Base-by-base conservation (phyloP, 257 asterid genomes). In the Paraleonurus japonicus region DNA sequence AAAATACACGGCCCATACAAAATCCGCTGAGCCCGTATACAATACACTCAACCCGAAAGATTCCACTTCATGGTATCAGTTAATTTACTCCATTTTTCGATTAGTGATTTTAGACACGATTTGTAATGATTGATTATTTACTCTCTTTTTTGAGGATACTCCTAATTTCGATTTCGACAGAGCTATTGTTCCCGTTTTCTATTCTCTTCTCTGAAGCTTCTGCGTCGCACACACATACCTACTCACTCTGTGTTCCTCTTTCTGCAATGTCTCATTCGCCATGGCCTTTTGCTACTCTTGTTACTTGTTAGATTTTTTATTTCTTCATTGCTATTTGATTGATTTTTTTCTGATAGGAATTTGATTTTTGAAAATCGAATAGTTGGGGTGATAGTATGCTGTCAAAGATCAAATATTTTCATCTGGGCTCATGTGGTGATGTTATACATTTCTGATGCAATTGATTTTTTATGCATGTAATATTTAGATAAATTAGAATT, bases 341-440 rank as follows among this genome's bases (percentile, higher is more conserved):
- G 45, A 47, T 65, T 72, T 33, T 4, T 19, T 45, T 54, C 65
- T 33, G 39, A 4, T 15, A 19, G 5, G 3, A 43, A 50, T 23
- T 60, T 6, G 58, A 59, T 12, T 45, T 59, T 32, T 16, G 23
- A 61, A n/a, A 73, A 75, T 45, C 75, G 5, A 71, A 75, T 65
- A 59, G 58, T 69, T 69, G 7, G 39, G 75, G 61, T 28, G 65
- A 82, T 71, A 79, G 75, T 74, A 88, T 90, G 90, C 82, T 66
- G 88, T 71, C 78, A 50, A 78, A 79, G 80, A 66, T 78, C 76
- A 53, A 63, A 61, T 41, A 81, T 75, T 68, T 69, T 41, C 76
- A 77, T 67, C 72, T 73, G 89, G 85, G 86, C 20, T 74, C 79
- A 68, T 75, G 62, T 55, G 28, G n/a, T n/a, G n/a, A n/a, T n/a